Percentiles rank a stretch among this genome's conserved stretches.
phyloP scores from a whole-genome alignment of 352 stramenopile genomes.

The Phytophthora constricta region DNA sequence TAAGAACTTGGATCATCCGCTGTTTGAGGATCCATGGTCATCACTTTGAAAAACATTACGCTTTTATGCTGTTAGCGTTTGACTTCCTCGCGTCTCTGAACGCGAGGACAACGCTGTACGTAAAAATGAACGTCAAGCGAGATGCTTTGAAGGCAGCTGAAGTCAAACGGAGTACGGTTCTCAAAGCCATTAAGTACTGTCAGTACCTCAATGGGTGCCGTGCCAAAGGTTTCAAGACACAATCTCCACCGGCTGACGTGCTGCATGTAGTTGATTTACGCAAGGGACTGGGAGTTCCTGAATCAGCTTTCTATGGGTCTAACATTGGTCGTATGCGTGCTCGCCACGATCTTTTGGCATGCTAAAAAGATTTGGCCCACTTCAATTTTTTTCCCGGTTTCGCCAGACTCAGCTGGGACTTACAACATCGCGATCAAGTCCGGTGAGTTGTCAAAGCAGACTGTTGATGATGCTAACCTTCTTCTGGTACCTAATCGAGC shows the following conservation, averaged over 20 bases:
- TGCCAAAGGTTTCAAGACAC: background rate
- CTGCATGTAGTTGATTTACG: constrained; percentile 17
- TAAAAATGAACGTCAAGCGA: constrained; percentile 18
- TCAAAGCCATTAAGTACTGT: constrained; percentile 23
- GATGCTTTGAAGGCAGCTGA: constrained; percentile 3
- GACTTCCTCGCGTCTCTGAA: constrained; percentile 20
- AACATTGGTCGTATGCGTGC: constrained; percentile 20
- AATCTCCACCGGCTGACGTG: constrained; percentile 1
- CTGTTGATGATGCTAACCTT: background rate
- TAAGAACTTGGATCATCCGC: constrained; percentile 18
- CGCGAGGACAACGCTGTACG: constrained; percentile 22
- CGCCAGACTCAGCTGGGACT: constrained; percentile 18
- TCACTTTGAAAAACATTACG: constrained; percentile 29
- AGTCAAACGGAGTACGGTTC: background rate
- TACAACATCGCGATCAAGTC: constrained; percentile 5
- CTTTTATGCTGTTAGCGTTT: constrained; percentile 34
- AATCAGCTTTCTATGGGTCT: constrained; percentile 24
- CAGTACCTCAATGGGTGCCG: background rate
- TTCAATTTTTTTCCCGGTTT: constrained; percentile 37
- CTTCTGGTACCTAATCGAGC: constrained; percentile 1
- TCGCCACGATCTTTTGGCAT: constrained; percentile 28
- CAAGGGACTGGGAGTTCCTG: constrained; percentile 8
- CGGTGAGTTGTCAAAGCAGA: background rate
- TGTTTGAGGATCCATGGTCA: constrained; percentile 17
- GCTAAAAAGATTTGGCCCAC: constrained; percentile 20